Base-by-base conservation (phyloP, 139 green algal species). In the Dunaliella primolecta region DNA sequence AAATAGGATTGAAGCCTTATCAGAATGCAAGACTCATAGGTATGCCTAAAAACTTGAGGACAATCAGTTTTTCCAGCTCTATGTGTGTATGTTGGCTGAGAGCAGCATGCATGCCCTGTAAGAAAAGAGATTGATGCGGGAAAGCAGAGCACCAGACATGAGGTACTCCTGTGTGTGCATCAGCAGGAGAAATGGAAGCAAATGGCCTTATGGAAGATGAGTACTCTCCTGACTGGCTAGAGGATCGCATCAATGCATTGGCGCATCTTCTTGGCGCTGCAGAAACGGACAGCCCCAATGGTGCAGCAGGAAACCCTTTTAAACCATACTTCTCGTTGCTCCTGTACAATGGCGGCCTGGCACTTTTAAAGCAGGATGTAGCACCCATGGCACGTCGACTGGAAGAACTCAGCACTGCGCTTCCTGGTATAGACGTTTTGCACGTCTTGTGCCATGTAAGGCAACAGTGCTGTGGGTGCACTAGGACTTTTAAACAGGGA, bases 311-410 rank as follows among this genome's bases (percentile, higher is more conserved):
- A n/a, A n/a, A n/a, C n/a, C n/a, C 46, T 30, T 36, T 33, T 30
- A 7, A 7, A 15, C 46, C 46, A 7, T 64, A 64, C n/a, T 23
- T 80, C 2, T 32, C n/a, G 2, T 23, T 30, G n/a, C 32, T 80
- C 29, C 2, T 80, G 27, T 80, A 80, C 75, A 80, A 80, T 11
- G 75, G 75, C n/a, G 75, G 75, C 30, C n/a, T 80, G 29, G 75
- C 36, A 11, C 75, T 80, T 2, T 36, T 80, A n/a, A n/a, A 80
- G 75, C 75, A 80, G 75, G 75, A 80, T 30, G 1, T 33, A 25
- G 46, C 7, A 25, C 46, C 46, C 46, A 64, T 64, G 46, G 7
- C 46, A 7, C 7, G 15, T 7, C 7, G 46, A 64, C 15, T 64
- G 46, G 46, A 7, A 15, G 46, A 7, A 25, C 15, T 64, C 7